Evolutionary conservation across 305 asterid species (phyloP).

Genomic region (Lippia alba): DNA sequence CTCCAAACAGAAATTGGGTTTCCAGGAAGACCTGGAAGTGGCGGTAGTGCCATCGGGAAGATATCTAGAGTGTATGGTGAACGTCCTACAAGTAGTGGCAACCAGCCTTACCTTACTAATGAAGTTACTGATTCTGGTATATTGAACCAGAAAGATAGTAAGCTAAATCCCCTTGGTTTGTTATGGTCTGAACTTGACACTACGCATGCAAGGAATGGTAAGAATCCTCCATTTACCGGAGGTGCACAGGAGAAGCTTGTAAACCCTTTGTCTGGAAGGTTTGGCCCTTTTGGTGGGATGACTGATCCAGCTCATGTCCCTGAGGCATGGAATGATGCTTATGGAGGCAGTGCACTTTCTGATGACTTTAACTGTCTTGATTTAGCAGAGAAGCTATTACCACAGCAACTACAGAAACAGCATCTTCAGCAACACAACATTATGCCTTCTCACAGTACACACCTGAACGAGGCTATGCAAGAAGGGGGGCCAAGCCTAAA

Average conservation of each 20-base stretch:
- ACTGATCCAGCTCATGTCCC: slow-evolving; percentile 48
- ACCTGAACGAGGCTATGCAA: slow-evolving; percentile 62
- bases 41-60: slow-evolving; percentile 62
- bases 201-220: slow-evolving; percentile 65
- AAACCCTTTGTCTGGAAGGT: slow-evolving; percentile 58
- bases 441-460: slow-evolving; percentile 59
- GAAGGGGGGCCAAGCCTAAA: slow-evolving; percentile 61
- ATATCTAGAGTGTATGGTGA: slow-evolving; percentile 52
- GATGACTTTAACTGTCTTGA: slow-evolving; percentile 64
- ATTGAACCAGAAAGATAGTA: slow-evolving; percentile 51
- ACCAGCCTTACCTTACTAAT: slow-evolving; percentile 47
- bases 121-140: slow-evolving; percentile 49
- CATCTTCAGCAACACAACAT: slow-evolving; percentile 60
- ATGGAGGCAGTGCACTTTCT: slow-evolving; percentile 52
- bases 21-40: slow-evolving; percentile 87
- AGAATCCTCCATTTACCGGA: slow-evolving; percentile 43
- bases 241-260: slow-evolving; percentile 52
- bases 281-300: slow-evolving; percentile 51
- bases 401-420: slow-evolving; percentile 67
- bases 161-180: slow-evolving; percentile 79
- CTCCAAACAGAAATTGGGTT: slow-evolving; percentile 67
- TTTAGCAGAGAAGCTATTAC: slow-evolving; percentile 66
- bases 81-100: slow-evolving; percentile 47
- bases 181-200: slow-evolving; percentile 96
- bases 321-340: slow-evolving; percentile 64